Base-by-base conservation (phyloP, 129 eudicot genomes). In the Pulicaria dysenterica region DNA sequence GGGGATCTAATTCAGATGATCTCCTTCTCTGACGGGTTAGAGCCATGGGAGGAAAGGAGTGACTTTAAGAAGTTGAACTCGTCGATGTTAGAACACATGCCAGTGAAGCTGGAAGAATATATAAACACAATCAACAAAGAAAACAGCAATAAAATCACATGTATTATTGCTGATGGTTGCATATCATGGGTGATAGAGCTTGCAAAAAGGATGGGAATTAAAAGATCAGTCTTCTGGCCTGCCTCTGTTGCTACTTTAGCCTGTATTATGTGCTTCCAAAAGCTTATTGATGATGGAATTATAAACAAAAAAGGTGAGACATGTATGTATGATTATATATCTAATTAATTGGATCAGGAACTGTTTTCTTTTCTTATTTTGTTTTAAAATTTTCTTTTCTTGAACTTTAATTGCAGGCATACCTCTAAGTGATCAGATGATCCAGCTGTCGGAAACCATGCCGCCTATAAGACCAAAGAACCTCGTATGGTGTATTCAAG, bases 381-480 rank as follows among this genome's bases (percentile, higher is more conserved):
- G 31, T 24, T 24, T 24, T 24, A 24, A 24, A 24, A 0, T 24
- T 24, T 24, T 24, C 31, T 24, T 49, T 62, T 54, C 8, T 0
- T 61, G 5, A 24, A 9, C 13, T 15, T 34, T 67, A 16, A 14
- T 54, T 17, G 56, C 70, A 87, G 92, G 88, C 51, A 43, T 45
- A 24, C 68, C 79, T 3, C 7, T 69, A 67, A 79, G 55, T 44
- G 43, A 70, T 0, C 67, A 82, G 58, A 55, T 70, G 55, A 73
- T 87, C 39, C 68, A 73, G 58, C 70, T 87, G 5, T 79, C 93
- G 11, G 83, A 83, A 38, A 24, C 59, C 54, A 82, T 84, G 86
- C 88, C 85, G 5, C 68, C 74, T 8, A 74, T 87, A 56, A 73
- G 58, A 55, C 45, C 85, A 1, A 16, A 37, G 46, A 42, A 79